A percentile compares a stretch with the other conserved stretches of the same genome.
Conservation (phyloP, 768 basidiomycete species). For the Boletus pseudopeckii region DNA sequence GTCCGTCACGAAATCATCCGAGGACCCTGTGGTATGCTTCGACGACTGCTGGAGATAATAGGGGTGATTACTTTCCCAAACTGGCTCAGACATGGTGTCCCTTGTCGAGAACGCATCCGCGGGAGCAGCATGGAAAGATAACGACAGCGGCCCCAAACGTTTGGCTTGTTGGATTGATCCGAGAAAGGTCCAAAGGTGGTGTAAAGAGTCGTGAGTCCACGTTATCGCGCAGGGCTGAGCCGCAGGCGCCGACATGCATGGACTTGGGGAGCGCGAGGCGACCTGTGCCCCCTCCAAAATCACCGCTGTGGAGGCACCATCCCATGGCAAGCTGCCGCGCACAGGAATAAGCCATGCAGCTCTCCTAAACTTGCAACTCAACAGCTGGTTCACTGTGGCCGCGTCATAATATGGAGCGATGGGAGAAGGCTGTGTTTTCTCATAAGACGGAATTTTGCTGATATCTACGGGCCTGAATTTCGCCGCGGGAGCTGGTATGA, state of each 20-base stretch:
- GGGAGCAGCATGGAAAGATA: slow-evolving; percentile 44
- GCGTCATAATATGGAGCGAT: slow-evolving; percentile 34
- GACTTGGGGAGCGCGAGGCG: slow-evolving; percentile 16
- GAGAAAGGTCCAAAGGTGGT: slow-evolving; percentile 51
- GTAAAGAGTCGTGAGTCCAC: slow-evolving; percentile 46
- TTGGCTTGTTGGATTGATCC: slow-evolving; percentile 35
- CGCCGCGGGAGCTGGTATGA: slow-evolving; percentile 16
- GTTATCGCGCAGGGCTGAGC: slow-evolving; percentile 30
- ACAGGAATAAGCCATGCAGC: slow-evolving; percentile 58
- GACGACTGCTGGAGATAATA: slow-evolving; percentile 17
- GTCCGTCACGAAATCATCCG: slow-evolving; percentile 12
- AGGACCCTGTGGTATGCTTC: slow-evolving; percentile 5
- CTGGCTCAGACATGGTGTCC: slow-evolving; percentile 16
- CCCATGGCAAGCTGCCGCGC: slow-evolving; percentile 51
- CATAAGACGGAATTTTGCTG: slow-evolving; percentile 31
- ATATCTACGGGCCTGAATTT: slow-evolving; percentile 16
- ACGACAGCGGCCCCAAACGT: slow-evolving; percentile 43
- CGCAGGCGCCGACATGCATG: slow-evolving; percentile 14
- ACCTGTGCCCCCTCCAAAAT: slow-evolving; percentile 33
- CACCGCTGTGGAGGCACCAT: slow-evolving; percentile 39
- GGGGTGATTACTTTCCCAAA: slow-evolving; percentile 26
- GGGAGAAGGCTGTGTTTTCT: slow-evolving; percentile 34
- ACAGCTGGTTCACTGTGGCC: slow-evolving; percentile 33
- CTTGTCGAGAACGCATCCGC: slow-evolving; percentile 5
- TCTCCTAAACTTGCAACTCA: slow-evolving; percentile 35